Evolutionary conservation across 345 rosid genomes (phyloP).

Genomic region (Hevea brasiliensis): DNA sequence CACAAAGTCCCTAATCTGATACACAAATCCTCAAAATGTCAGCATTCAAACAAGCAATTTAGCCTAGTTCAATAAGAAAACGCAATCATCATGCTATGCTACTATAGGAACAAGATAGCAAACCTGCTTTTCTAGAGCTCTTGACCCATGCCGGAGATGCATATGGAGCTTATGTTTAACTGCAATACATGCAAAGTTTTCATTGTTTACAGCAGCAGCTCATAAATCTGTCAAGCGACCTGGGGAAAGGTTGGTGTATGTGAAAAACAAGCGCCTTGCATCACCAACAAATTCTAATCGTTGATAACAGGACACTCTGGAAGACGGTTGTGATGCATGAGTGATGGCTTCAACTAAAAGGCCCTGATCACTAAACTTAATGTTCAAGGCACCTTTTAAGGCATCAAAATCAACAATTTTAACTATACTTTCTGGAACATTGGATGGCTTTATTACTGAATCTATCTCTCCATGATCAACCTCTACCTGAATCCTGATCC

Average conservation of each 20-base stretch:
- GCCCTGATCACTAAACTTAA: slow-evolving; percentile 56
- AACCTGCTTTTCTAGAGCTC: slow-evolving; percentile 98
- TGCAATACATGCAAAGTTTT: slow-evolving; percentile 95
- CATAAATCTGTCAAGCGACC: slow-evolving; percentile 97
- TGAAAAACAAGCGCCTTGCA: slow-evolving; percentile 89
- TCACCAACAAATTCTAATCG: slow-evolving; percentile 96
- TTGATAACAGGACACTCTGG: slow-evolving; percentile 94
- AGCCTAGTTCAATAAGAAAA: background rate
- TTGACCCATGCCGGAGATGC: slow-evolving; percentile 92
- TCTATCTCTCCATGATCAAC: slow-evolving; percentile 66
- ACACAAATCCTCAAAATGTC: slow-evolving; percentile 19
- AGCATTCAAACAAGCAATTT: slow-evolving; percentile 3
- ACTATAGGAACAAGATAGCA: slow-evolving; percentile 17
- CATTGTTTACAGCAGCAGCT: slow-evolving; percentile 99
- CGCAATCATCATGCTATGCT: background rate
- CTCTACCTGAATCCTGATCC: slow-evolving; percentile 89
- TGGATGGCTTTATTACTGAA: slow-evolving; percentile 35
- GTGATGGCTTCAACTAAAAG: slow-evolving; percentile 88
- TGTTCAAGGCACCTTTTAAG: slow-evolving; percentile 66
- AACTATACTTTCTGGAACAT: slow-evolving; percentile 70
- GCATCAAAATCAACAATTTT: slow-evolving; percentile 76
- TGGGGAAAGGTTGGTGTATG: slow-evolving; percentile 86
- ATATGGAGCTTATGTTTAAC: slow-evolving; percentile 91
- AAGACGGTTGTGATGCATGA: slow-evolving; percentile 95
- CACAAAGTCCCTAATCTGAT: slow-evolving; percentile 90